These are phyloP conservation scores for Termitomyces sp. DNA, from an alignment of 768 basidiomycete species.

Conservation along the genomic window DNA sequence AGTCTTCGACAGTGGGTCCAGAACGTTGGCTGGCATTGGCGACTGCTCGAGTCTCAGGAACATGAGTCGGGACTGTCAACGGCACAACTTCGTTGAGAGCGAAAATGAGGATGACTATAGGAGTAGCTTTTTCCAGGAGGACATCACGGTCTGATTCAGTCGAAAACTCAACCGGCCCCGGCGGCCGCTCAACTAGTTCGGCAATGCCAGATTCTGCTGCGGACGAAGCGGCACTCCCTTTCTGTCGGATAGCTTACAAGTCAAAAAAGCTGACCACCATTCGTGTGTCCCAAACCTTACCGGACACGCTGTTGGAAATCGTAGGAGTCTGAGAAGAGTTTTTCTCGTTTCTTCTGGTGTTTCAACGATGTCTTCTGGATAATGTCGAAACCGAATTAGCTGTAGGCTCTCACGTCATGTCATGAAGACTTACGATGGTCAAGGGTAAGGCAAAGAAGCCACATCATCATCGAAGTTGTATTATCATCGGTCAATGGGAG, in stretches of 20 bases:
- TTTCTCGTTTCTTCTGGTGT: conserved; percentile 32
- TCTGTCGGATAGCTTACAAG: neutral
- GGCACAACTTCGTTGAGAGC: conserved; percentile 43
- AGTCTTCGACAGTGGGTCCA: conserved; percentile 54
- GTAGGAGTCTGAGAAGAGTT: conserved; percentile 35
- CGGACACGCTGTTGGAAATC: conserved; percentile 29
- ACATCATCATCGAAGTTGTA: conserved; percentile 28
- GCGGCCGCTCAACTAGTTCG: neutral
- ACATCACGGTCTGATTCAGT: conserved; percentile 9
- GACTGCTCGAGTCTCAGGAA: conserved; percentile 43
- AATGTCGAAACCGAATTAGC: conserved; percentile 8
- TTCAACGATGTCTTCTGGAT: conserved; percentile 28
- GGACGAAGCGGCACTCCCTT: neutral
- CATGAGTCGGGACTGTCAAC: conserved; percentile 41
- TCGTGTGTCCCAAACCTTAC: neutral
- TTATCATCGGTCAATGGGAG: conserved; percentile 2
- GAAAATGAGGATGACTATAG: conserved; percentile 49
- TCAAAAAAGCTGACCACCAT: neutral
- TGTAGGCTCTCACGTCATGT: neutral
- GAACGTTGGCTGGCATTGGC: conserved; percentile 38
- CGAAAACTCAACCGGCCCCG: neutral
- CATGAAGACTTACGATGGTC: conserved; percentile 30
- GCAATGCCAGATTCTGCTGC: neutral
- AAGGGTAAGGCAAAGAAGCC: conserved; percentile 36
- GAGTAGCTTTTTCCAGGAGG: conserved; percentile 34